Conservation (phyloP, 805 yeast genomes). For the Suhomyces tanzawaensis region DNA sequence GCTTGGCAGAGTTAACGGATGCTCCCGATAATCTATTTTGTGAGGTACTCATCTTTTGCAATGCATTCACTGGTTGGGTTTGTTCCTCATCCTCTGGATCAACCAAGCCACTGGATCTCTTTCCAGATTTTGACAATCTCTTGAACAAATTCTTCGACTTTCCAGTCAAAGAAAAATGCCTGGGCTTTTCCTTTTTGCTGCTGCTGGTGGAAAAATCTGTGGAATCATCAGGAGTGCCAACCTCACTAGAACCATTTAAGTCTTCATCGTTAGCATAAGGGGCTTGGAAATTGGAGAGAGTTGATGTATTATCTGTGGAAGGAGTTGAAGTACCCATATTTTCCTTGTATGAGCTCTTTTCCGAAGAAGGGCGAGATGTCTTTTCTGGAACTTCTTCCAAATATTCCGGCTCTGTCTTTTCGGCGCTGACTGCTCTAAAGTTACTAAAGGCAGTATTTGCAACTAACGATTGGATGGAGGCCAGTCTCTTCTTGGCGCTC, state of each 20-base stretch:
- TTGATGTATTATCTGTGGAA: constrained; percentile 7
- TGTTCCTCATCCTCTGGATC: constrained; percentile 4
- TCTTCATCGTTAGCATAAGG: constrained; percentile 3
- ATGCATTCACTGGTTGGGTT: neutral
- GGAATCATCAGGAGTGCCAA: neutral
- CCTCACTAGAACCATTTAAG: constrained; percentile 1
- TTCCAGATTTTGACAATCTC: constrained; percentile 30
- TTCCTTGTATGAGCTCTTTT: constrained; percentile 7
- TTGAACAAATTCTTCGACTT: constrained; percentile 33
- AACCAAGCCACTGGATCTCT: neutral
- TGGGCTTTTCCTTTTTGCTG: constrained; percentile 18
- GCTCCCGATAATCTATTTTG: neutral
- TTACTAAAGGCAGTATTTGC: constrained; percentile 38
- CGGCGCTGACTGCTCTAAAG: constrained; percentile 18
- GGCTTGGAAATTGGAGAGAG: constrained; percentile 2
- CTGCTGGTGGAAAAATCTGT: constrained; percentile 1
- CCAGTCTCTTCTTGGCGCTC: constrained; percentile 14
- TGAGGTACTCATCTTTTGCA: constrained; percentile 1
- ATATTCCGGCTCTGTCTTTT: constrained; percentile 1
- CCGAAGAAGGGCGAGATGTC: constrained; percentile 6
- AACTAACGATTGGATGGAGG: constrained; percentile 25
- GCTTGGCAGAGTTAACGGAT: neutral
- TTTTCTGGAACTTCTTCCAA: neutral
- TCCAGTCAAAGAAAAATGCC: constrained; percentile 24
- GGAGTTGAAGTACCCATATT: constrained; percentile 5